Evolutionary conservation across 2,329 filamentous ascomycete species (phyloP).

Genomic region (Neophaeococcomyces aloes): DNA sequence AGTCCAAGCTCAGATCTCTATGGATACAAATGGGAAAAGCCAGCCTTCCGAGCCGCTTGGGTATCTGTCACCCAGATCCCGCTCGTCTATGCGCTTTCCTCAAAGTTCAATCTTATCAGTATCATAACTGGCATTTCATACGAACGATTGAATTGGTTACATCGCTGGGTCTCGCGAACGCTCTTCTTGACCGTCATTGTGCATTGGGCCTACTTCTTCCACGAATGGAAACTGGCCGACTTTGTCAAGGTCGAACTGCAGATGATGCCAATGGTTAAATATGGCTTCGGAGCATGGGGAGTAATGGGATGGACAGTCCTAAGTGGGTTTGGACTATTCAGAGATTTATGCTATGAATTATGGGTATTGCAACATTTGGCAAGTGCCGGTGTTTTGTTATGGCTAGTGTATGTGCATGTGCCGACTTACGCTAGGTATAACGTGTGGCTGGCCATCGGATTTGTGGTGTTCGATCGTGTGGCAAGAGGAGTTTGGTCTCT

Average conservation of each 20-base stretch:
- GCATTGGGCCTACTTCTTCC: slow-evolving; percentile 46
- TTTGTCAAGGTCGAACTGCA: slow-evolving; percentile 40
- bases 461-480: slow-evolving; percentile 15
- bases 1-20: slow-evolving; percentile 15
- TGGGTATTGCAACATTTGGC: slow-evolving; percentile 44
- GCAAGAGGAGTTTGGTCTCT: slow-evolving; percentile 12
- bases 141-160: slow-evolving; percentile 43
- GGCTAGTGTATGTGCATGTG: slow-evolving; percentile 13
- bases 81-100: slow-evolving; percentile 45
- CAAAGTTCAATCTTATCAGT: slow-evolving; percentile 46
- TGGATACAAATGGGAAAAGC: slow-evolving; percentile 38
- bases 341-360: slow-evolving; percentile 42
- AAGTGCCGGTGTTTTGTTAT: slow-evolving; percentile 24
- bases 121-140: slow-evolving; percentile 39
- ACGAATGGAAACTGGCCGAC: slow-evolving; percentile 41
- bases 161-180: slow-evolving; percentile 42
- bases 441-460: slow-evolving; percentile 16
- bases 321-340: slow-evolving; percentile 40
- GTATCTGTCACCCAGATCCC: slow-evolving; percentile 45
- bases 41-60: slow-evolving; percentile 47
- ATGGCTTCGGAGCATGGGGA: slow-evolving; percentile 43
- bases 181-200: slow-evolving; percentile 45
- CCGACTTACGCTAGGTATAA: slow-evolving; percentile 17
- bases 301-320: slow-evolving; percentile 43
- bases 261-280: slow-evolving; percentile 39